Conservation (phyloP, 805 yeast genomes). For the Wickerhamomyces silvicola region DNA sequence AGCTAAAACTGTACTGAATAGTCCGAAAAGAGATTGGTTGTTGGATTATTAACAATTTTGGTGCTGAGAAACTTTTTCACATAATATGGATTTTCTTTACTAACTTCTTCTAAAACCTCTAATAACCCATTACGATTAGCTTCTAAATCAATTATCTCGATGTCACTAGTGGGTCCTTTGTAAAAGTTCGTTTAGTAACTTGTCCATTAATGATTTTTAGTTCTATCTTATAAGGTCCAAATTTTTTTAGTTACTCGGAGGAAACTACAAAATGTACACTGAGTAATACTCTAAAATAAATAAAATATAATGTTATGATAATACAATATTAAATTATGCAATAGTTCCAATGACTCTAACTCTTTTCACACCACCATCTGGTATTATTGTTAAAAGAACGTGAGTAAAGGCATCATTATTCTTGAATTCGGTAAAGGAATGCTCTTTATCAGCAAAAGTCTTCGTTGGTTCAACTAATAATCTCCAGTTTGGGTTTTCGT, state of each 20-base stretch:
- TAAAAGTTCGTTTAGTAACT: no score
- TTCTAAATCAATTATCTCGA: no score
- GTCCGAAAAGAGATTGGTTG: slow-evolving; percentile 30
- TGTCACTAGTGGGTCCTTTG: slow-evolving; percentile 13
- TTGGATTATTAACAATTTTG: slow-evolving; percentile 30
- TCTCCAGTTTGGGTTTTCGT: slow-evolving; percentile 50
- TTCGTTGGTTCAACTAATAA: slow-evolving; percentile 58
- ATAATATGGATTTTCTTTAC: slow-evolving; percentile 44
- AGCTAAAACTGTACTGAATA: slow-evolving; percentile 24
- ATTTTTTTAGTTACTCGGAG: no score
- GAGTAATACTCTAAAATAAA: background rate
- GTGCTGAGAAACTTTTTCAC: slow-evolving; percentile 37
- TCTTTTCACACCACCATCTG: slow-evolving; percentile 96
- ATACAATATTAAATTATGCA: slow-evolving; percentile 5
- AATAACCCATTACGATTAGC: slow-evolving; percentile 17
- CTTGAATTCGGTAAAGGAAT: slow-evolving; percentile 35
- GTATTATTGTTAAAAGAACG: slow-evolving; percentile 75
- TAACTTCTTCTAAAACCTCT: slow-evolving; percentile 13
- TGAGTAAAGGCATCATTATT: slow-evolving; percentile 47
- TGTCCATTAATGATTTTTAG: no score
- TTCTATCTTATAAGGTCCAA: no score
- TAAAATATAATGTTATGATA: background rate
- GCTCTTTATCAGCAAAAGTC: slow-evolving; percentile 83
- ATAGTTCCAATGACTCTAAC: slow-evolving; percentile 66
- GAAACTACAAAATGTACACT: background rate